Conservation (phyloP, 768 basidiomycete genomes). For the Peribolospora baueri region DNA sequence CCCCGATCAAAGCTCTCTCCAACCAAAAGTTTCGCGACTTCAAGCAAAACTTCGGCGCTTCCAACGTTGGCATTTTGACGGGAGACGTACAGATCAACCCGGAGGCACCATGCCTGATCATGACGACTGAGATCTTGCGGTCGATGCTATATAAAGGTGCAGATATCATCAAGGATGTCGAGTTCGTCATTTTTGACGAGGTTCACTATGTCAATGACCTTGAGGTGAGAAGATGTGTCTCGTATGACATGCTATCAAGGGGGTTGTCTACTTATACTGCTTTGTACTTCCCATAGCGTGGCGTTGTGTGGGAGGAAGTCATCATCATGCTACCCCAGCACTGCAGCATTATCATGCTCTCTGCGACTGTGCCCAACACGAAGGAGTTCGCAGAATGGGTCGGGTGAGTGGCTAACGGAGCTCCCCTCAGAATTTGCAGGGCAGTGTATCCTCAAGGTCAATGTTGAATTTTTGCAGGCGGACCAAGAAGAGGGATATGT, state of each 20-base stretch:
- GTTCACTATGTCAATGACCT: conserved; percentile 99
- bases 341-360: conserved; percentile 86
- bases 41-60: conserved; percentile 77
- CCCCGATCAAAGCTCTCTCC: conserved; percentile 92
- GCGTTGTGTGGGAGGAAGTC: conserved; percentile 99
- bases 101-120: conserved; percentile 85
- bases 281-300: conserved; percentile 33
- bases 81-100: conserved; percentile 99
- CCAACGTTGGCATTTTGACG: conserved; percentile 82
- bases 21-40: conserved; percentile 99
- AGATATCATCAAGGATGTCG: conserved; percentile 91
- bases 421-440: too few species aligned
- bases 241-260: neutral
- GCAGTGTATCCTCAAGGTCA: neutral
- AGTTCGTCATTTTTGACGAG: conserved; percentile 98
- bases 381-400: conserved; percentile 99
- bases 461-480: conserved; percentile 30
- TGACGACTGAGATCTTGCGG: conserved; percentile 92
- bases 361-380: conserved; percentile 92
- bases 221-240: conserved; percentile 34
- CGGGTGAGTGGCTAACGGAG: conserved; percentile 36
- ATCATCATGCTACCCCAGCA: conserved; percentile 99
- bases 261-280: conserved; percentile 6
- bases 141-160: conserved; percentile 99
- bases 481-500: conserved; percentile 97